phyloP scores from a whole-genome alignment of 2,329 filamentous ascomycete genomes.

The Ascochyta lentis region DNA sequence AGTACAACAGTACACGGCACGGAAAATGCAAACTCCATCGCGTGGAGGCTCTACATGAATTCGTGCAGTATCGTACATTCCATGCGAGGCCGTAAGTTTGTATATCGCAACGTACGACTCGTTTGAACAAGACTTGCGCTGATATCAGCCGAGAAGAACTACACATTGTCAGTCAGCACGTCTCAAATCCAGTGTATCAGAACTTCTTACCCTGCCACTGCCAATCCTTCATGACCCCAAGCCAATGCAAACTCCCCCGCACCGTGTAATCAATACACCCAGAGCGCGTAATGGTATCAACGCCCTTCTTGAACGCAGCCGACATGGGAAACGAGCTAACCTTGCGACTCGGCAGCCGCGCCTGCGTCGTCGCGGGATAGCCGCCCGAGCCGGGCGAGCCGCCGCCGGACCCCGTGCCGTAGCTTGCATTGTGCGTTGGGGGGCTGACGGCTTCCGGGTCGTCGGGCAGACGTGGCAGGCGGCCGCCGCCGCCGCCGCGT shows the following conservation, averaged over 20 bases:
- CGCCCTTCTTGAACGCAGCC: slow-evolving; percentile 44
- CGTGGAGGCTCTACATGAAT: too few species aligned
- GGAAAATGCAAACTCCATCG: too few species aligned
- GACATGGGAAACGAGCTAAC: slow-evolving; percentile 35
- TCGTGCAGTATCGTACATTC: too few species aligned
- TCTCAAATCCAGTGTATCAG: background rate
- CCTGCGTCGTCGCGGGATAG: background rate
- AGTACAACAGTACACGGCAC: too few species aligned
- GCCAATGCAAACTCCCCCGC: slow-evolving; percentile 69
- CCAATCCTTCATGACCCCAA: slow-evolving; percentile 73
- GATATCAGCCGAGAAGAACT: background rate
- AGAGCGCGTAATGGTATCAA: slow-evolving; percentile 46
- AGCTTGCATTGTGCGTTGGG: slow-evolving; percentile 4
- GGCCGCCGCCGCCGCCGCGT: slow-evolving; percentile 15
- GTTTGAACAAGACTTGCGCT: too few species aligned
- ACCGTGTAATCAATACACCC: slow-evolving; percentile 68
- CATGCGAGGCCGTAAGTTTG: too few species aligned
- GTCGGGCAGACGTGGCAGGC: slow-evolving; percentile 5
- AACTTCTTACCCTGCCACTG: slow-evolving; percentile 68
- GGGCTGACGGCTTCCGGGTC: slow-evolving; percentile 3
- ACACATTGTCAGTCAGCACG: background rate
- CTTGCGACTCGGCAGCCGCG: slow-evolving; percentile 4
- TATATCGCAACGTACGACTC: too few species aligned
- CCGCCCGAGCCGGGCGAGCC: slow-evolving; percentile 10
- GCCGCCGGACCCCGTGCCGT: slow-evolving; percentile 15